Percentiles rank a stretch among this genome's conserved stretches.
Evolutionary conservation across 1,284 basidiomycete genomes (phyloP).

Genomic region (Megacollybia platyphylla): DNA sequence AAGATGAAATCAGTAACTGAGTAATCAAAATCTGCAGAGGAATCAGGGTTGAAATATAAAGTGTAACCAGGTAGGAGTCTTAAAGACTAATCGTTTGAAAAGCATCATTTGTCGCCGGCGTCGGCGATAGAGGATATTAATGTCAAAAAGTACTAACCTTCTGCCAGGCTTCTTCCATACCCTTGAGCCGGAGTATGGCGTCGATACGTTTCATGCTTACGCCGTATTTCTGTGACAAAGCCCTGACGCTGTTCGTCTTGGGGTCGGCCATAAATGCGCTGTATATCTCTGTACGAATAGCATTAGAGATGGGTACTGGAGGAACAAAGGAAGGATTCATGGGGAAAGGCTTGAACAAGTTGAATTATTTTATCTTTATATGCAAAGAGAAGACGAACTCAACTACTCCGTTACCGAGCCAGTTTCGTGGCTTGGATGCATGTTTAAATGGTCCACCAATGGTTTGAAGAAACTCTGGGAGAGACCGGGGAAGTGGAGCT

Average conservation of each 20-base stretch:
- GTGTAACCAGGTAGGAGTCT: constrained; percentile 61
- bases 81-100: constrained; percentile 78
- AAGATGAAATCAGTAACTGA: constrained; percentile 8
- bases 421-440: constrained; percentile 33
- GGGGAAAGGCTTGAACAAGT: constrained; percentile 58
- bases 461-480: constrained; percentile 18
- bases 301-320: constrained; percentile 59
- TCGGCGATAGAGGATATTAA: constrained; percentile 6
- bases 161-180: constrained; percentile 54
- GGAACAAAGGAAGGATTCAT: constrained; percentile 73
- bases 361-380: background rate
- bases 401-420: constrained; percentile 47
- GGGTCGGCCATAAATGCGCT: constrained; percentile 45
- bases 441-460: constrained; percentile 22
- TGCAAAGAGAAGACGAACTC: constrained; percentile 18
- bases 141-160: constrained; percentile 39
- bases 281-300: constrained; percentile 41
- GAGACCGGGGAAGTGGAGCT: background rate
- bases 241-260: constrained; percentile 40
- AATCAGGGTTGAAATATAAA: constrained; percentile 23
- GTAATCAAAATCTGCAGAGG: constrained; percentile 4
- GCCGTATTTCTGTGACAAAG: constrained; percentile 44
- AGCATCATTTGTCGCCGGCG: constrained; percentile 37
- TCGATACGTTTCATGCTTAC: constrained; percentile 67
- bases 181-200: constrained; percentile 70